Evolutionary conservation across 176 grass and related monocot genomes (phyloP).

Genomic region (Alopecurus myosuroides): DNA sequence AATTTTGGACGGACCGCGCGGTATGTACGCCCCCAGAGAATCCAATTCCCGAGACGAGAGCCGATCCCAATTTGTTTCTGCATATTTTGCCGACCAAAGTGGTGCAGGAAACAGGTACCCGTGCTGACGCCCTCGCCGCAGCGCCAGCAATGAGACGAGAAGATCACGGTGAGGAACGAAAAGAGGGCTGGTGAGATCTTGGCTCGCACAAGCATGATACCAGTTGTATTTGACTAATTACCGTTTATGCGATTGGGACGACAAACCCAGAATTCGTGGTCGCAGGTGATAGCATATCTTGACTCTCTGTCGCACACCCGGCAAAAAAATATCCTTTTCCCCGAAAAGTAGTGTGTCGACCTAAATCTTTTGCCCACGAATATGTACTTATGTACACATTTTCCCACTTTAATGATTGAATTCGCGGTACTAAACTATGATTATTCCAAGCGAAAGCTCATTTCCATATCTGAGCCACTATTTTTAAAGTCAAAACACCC

Average conservation of each 20-base stretch:
- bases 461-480: not conserved
- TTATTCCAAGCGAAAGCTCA: not conserved
- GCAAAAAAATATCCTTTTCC: not conserved
- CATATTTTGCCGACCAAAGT: not conserved
- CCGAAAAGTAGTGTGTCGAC: not conserved
- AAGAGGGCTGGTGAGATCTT: not conserved
- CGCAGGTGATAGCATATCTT: slow-evolving; percentile 2
- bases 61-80: not conserved
- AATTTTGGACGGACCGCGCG: not conserved
- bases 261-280: not conserved
- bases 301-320: not conserved
- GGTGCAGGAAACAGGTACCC: not conserved
- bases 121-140: not conserved
- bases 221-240: not conserved
- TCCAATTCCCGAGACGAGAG: slow-evolving; percentile 32
- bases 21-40: not conserved
- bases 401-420: not conserved
- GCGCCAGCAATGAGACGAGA: not conserved
- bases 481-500: not conserved
- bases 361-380: not conserved
- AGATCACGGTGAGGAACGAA: not conserved
- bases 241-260: not conserved
- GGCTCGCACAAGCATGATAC: not conserved
- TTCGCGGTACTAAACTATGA: not conserved
- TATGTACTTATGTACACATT: not conserved